A percentile compares a stretch with the other conserved stretches of the same genome.
phyloP scores from a whole-genome alignment of 1,284 basidiomycete species.

The Puccinia hordei region DNA sequence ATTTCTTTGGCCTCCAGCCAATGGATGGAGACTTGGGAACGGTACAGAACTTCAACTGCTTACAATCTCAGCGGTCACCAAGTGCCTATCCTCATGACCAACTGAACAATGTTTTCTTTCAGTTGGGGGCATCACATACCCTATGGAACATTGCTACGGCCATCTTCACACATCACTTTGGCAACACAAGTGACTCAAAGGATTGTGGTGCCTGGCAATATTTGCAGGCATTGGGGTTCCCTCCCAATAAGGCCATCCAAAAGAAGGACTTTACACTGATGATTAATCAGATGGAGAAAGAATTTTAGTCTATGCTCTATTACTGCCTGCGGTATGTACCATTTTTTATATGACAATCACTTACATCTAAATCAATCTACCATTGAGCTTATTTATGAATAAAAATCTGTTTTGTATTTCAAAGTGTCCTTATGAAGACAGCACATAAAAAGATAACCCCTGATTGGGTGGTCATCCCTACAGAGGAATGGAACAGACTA shows the following conservation, averaged over 20 bases:
- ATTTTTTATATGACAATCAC: background rate
- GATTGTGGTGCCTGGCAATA: constrained; percentile 5
- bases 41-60: background rate
- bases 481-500: background rate
- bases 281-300: constrained; percentile 12
- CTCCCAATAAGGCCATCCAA: background rate
- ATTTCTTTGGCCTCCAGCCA: constrained; percentile 9
- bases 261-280: constrained; percentile 13
- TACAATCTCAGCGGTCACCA: background rate
- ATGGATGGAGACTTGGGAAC: constrained; percentile 19
- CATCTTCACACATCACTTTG: constrained; percentile 4
- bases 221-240: background rate
- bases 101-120: constrained; percentile 2
- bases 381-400: too few species aligned
- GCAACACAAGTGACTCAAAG: background rate
- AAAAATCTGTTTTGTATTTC: background rate
- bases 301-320: constrained; percentile 1
- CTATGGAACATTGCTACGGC: constrained; percentile 10
- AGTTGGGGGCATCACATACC: constrained; percentile 12
- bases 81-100: constrained; percentile 9
- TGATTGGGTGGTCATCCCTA: background rate
- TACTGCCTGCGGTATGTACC: constrained; percentile 11
- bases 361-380: too few species aligned
- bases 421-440: background rate
- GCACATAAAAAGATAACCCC: background rate